Base-by-base conservation (phyloP, 2,329 filamentous ascomycete species). In the Xylaria sp. region DNA sequence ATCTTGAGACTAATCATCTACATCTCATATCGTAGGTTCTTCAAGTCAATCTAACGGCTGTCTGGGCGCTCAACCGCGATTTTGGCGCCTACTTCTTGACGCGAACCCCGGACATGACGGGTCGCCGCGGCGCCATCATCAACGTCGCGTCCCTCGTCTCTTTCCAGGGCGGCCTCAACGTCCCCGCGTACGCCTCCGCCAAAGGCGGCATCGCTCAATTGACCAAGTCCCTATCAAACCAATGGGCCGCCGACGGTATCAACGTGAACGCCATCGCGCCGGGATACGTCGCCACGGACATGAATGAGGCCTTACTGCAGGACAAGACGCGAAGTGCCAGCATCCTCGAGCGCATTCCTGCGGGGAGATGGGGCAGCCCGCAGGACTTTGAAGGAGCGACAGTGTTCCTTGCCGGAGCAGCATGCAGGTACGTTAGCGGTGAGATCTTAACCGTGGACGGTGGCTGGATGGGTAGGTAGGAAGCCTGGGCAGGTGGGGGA, bases 261-360 rank as follows among this genome's bases (percentile, higher is more conserved):
- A 92, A 88, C 1, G 94, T 97, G 63, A 97, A 97, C 80, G 92
- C 92, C 25, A 93, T 97, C 78, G 94, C 94, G 1, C 94, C 94
- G 0, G 94, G 94, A 0, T 97, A 97, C 81, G 92, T 97, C 74
- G 91, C 88, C 57, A 97, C 94, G n/a, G 94, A 97, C 70, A 97
- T 97, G 94, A 97, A 97, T 80, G 87, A 86, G 74, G 94, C 93
- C 2, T 81, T 97, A 76, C 87, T 97, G 55, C 87, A 90, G 62
- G 90, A 97, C 80, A 82, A 87, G 75, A 87, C 86, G 72, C 84
- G 94, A 25, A 86, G 91, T 71, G 88, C 85, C 70, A 90, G 90
- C 76, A 97, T 97, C 74, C 86, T 92, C 77, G 89, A 89, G 44
- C 85, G 94, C 63, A 97, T 97, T 76, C 94, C 94, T 0, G 92